These are phyloP conservation scores for Lyophyllum shimeji DNA, from an alignment of 768 basidiomycete genomes.

Conservation along the genomic window DNA sequence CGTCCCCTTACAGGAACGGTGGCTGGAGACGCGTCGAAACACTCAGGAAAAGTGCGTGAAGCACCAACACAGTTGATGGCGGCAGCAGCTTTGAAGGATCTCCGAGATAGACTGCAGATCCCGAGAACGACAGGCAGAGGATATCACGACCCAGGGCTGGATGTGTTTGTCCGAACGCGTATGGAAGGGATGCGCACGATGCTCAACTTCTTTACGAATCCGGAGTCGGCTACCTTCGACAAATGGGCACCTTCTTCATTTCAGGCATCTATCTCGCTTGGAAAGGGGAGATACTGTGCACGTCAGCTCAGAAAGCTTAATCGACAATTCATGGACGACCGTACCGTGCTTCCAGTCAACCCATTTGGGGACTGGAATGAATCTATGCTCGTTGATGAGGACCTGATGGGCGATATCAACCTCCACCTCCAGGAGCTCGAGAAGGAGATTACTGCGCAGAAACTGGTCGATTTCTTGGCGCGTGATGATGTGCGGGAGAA, in stretches of 20 bases:
- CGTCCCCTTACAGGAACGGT: too few species aligned
- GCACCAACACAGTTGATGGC: neutral
- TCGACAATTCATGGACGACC: conserved; percentile 18
- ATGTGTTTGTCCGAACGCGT: neutral
- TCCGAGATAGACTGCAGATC: too few species aligned
- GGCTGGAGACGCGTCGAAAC: neutral
- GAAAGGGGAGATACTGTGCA: neutral
- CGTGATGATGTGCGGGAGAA: neutral
- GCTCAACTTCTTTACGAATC: conserved; percentile 6
- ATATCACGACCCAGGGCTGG: conserved; percentile 1
- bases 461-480: conserved; percentile 23
- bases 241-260: conserved; percentile 3
- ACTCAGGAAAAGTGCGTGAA: neutral
- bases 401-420: conserved; percentile 26
- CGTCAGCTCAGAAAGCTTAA: conserved; percentile 7
- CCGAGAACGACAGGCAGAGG: neutral
- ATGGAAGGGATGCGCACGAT: conserved; percentile 8
- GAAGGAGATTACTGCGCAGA: conserved; percentile 23
- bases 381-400: conserved; percentile 30
- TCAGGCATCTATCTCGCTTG: conserved; percentile 5
- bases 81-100: neutral
- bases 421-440: conserved; percentile 24
- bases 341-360: conserved; percentile 22
- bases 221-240: neutral
- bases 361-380: conserved; percentile 28